Base-by-base conservation (phyloP, 371 early-diverging fungal species). In the Rhizopus arrhizus region DNA sequence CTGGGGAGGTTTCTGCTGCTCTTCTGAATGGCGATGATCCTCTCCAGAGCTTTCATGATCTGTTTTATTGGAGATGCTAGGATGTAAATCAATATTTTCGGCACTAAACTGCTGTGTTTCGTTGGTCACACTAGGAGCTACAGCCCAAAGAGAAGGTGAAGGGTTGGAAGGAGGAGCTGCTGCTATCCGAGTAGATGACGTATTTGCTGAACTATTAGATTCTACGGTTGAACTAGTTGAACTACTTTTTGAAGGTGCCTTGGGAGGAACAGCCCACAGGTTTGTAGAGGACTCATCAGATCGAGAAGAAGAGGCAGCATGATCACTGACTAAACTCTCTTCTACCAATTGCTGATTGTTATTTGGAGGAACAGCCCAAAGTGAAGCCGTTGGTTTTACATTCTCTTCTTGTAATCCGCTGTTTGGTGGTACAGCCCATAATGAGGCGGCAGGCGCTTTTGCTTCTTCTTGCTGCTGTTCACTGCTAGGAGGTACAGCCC, bases 181-280 rank as follows among this genome's bases (percentile, higher is more conserved):
- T 22, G 22, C 22, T 22, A 2, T 22, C 22, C 22, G 22, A 22
- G 22, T 22, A 22, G 22, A 22, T 22, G 22, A 22, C 0, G 22
- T 22, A 22, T 22, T 22, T 22, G 22, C 22, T 22, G 22, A 22
- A 22, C 22, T 1, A 22, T 22, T 64, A 29, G 59, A 62, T 22
- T 59, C 31, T 11, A 5, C 15, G 8, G 43, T 43, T 43, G 36
- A 36, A 11, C 36, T 36, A 11, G 36, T 36, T 1, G 36, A 36
- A 11, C 11, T 36, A 36, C 36, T 36, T 36, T 36, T 36, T 22
- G 22, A 22, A 5, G 60, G 48, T 16, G 15, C 47, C 33, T 45
- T 54, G 11, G 61, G 68, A 34, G 74, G 42, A 55, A 70, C 70
- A n/a, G 67, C 71, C 68, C 71, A 64, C n/a, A 70, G 60, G 28